A percentile compares a stretch with the other conserved stretches of the same genome.
phyloP scores from a whole-genome alignment of 306 rosid genomes.

The Prunus mume region DNA sequence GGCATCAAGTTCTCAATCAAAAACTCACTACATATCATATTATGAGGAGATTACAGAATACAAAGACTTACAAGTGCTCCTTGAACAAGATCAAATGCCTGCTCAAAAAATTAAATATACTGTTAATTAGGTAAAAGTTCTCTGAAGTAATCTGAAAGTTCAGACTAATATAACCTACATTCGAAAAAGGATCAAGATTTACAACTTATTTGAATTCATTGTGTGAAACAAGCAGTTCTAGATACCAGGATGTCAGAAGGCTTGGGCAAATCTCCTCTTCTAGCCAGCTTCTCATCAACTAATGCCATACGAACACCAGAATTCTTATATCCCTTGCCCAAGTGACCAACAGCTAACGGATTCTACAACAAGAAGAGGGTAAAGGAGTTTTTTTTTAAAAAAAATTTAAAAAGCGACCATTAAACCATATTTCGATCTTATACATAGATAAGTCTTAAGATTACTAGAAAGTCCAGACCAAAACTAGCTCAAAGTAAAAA shows the following conservation, averaged over 20 bases:
- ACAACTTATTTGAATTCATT: background rate
- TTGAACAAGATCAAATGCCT: slow-evolving; percentile 91
- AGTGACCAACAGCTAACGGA: slow-evolving; percentile 32
- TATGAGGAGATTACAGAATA: slow-evolving; percentile 13
- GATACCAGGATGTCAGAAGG: slow-evolving; percentile 67
- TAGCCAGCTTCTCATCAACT: slow-evolving; percentile 47
- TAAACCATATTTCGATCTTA: background rate
- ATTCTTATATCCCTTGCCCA: slow-evolving; percentile 23
- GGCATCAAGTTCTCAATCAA: background rate
- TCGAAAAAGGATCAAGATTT: background rate
- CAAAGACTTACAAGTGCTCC: slow-evolving; percentile 77
- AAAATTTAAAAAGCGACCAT: background rate
- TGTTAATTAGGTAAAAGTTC: slow-evolving; percentile 3
- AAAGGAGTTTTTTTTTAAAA: background rate
- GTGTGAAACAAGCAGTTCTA: background rate
- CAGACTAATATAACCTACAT: background rate
- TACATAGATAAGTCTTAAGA: background rate
- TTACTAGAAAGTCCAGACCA: background rate
- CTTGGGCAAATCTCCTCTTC: slow-evolving; percentile 30
- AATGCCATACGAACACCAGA: slow-evolving; percentile 51
- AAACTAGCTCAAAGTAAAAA: background rate
- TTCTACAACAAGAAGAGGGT: slow-evolving; percentile 38
- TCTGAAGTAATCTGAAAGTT: background rate
- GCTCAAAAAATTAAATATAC: slow-evolving; percentile 20
- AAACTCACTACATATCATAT: slow-evolving; percentile 1